phyloP scores from a whole-genome alignment of 768 basidiomycete genomes.

The Tylopilus sp. region DNA sequence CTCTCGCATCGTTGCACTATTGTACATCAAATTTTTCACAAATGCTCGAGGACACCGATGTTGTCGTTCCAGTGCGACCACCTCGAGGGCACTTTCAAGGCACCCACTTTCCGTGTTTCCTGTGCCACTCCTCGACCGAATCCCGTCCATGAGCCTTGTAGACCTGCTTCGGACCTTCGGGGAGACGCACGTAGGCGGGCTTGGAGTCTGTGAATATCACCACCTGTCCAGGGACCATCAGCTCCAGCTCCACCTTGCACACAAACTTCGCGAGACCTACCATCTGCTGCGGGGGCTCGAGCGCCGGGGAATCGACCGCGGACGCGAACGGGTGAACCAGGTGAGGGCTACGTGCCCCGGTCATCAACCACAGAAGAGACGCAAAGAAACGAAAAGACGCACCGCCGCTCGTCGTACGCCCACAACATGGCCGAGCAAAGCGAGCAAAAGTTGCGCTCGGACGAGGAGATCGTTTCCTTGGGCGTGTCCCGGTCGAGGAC shows the following conservation, averaged over 20 bases:
- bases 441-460: slow-evolving; percentile 62
- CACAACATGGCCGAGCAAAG: slow-evolving; percentile 67
- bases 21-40: no score
- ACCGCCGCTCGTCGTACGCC: slow-evolving; percentile 59
- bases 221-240: slow-evolving; percentile 31
- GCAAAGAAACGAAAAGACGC: no score
- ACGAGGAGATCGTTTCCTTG: slow-evolving; percentile 43
- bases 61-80: no score
- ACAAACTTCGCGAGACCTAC: slow-evolving; percentile 31
- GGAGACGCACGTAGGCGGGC: slow-evolving; percentile 59
- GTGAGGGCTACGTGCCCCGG: slow-evolving; percentile 47
- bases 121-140: slow-evolving; percentile 61
- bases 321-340: slow-evolving; percentile 66
- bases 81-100: neutral
- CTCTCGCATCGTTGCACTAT: no score
- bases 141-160: slow-evolving; percentile 43
- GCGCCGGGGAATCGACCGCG: slow-evolving; percentile 58
- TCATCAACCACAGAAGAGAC: no score
- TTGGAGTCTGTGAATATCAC: slow-evolving; percentile 48
- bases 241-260: neutral
- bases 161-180: slow-evolving; percentile 50
- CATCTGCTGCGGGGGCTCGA: slow-evolving; percentile 48
- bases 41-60: no score
- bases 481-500: slow-evolving; percentile 50
- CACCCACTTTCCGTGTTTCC: slow-evolving; percentile 44